These are phyloP conservation scores for Mucor saturninus DNA, from an alignment of 371 early-diverging fungal genomes.

Conservation along the genomic window DNA sequence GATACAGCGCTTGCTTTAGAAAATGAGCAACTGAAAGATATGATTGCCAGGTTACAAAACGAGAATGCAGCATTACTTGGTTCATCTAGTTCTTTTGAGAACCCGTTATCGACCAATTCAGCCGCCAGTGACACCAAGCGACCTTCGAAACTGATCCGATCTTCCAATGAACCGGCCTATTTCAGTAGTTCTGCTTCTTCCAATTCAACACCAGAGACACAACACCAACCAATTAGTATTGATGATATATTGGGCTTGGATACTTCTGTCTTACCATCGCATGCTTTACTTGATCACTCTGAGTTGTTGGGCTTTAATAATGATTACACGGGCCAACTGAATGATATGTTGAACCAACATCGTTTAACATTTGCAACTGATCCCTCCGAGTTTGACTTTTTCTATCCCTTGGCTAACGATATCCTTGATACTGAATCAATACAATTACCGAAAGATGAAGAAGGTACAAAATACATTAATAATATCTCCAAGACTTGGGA, in stretches of 20 bases:
- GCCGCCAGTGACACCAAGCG: constrained; percentile 12
- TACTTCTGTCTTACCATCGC: constrained; percentile 15
- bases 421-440: constrained; percentile 6
- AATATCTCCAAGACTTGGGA: constrained; percentile 62
- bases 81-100: constrained; percentile 47
- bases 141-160: constrained; percentile 34
- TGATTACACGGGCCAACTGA: constrained; percentile 13
- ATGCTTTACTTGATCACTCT: constrained; percentile 24
- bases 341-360: constrained; percentile 18
- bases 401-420: constrained; percentile 18
- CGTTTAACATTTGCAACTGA: constrained; percentile 16
- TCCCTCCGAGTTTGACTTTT: constrained; percentile 34
- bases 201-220: constrained; percentile 25
- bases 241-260: constrained; percentile 18
- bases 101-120: constrained; percentile 36
- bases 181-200: constrained; percentile 16
- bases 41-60: constrained; percentile 46
- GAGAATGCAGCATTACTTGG: constrained; percentile 56
- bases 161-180: constrained; percentile 26
- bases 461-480: constrained; percentile 44
- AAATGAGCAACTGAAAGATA: constrained; percentile 55
- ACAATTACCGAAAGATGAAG: constrained; percentile 9
- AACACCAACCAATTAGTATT: constrained; percentile 8
- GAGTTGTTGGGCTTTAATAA: constrained; percentile 16
- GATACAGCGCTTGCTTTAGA: constrained; percentile 50